These are phyloP conservation scores for Pelagophyceae sp. DNA, from an alignment of 352 stramenopile species.

Conservation along the genomic window DNA sequence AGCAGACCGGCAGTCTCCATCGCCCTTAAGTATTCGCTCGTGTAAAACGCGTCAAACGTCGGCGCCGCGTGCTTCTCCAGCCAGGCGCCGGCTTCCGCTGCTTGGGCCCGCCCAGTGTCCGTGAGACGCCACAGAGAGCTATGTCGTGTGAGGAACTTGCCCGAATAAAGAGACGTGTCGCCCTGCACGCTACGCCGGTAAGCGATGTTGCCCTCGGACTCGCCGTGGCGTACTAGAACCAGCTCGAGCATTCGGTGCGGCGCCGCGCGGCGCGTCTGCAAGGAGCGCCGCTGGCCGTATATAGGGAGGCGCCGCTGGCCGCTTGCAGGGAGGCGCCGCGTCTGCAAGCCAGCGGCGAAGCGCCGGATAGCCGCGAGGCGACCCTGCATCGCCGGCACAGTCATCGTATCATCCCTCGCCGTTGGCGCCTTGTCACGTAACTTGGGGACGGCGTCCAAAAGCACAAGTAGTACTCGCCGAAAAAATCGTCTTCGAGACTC, in stretches of 20 bases:
- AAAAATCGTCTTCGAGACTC: too few species aligned
- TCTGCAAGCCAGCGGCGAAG: too few species aligned
- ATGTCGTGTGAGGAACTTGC: constrained; percentile 74
- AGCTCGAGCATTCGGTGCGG: constrained; percentile 13
- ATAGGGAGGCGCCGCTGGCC: too few species aligned
- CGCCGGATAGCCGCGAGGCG: too few species aligned
- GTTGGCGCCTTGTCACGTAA: too few species aligned
- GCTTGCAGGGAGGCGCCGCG: too few species aligned
- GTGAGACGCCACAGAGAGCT: constrained; percentile 72
- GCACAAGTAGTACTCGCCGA: too few species aligned
- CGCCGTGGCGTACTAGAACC: constrained; percentile 51
- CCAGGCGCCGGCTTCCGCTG: constrained; percentile 62
- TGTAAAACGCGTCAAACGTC: constrained; percentile 67
- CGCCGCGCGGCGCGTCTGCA: background rate
- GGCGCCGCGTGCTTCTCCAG: constrained; percentile 27
- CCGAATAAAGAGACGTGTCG: constrained; percentile 68
- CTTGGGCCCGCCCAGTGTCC: constrained; percentile 61
- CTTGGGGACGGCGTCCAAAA: too few species aligned
- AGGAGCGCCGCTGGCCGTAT: too few species aligned
- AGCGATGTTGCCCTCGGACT: constrained; percentile 74
- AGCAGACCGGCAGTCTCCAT: constrained; percentile 70
- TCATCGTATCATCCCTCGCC: too few species aligned
- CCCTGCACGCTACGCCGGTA: constrained; percentile 63
- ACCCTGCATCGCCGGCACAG: too few species aligned
- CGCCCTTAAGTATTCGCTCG: constrained; percentile 69